phyloP scores from a whole-genome alignment of 1,284 basidiomycete genomes.

The Ceratobasidium sp. region DNA sequence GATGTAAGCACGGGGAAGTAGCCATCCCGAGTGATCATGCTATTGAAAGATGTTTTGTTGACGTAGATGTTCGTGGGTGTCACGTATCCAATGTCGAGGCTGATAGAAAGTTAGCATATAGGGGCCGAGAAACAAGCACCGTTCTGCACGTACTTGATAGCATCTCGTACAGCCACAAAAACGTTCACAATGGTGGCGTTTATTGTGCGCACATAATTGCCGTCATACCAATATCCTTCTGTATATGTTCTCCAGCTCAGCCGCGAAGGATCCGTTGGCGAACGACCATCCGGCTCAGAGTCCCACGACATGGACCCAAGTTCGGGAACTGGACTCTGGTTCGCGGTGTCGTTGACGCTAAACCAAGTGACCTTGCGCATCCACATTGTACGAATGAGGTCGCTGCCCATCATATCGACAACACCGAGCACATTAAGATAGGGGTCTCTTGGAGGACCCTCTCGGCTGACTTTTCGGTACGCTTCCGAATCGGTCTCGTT shows the following conservation, averaged over 20 bases:
- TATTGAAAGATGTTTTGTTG: slow-evolving; percentile 4
- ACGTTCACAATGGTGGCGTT: slow-evolving; percentile 10
- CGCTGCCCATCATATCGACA: not conserved
- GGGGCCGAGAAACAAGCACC: not conserved
- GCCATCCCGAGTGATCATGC: not conserved
- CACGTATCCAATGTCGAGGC: slow-evolving; percentile 17
- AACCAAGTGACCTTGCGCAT: slow-evolving; percentile 3
- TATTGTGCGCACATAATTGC: not conserved
- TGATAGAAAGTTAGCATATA: not conserved
- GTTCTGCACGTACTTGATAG: slow-evolving; percentile 12
- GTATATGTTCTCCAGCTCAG: not conserved
- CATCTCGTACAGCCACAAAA: slow-evolving; percentile 8
- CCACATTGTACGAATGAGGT: not conserved
- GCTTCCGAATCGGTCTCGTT: not conserved
- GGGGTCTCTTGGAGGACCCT: not conserved
- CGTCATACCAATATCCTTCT: not conserved
- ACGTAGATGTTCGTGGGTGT: slow-evolving; percentile 3
- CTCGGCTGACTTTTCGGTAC: not conserved
- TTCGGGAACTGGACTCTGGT: not conserved
- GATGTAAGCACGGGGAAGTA: not conserved
- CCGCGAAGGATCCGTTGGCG: not conserved
- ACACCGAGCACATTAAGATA: not conserved
- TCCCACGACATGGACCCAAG: slow-evolving; percentile 8
- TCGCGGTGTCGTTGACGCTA: not conserved
- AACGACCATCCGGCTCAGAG: not conserved